A percentile compares a stretch with the other conserved stretches of the same genome.
Evolutionary conservation across 805 yeast genomes (phyloP).

Genomic region (Saccharomyces jurei): DNA sequence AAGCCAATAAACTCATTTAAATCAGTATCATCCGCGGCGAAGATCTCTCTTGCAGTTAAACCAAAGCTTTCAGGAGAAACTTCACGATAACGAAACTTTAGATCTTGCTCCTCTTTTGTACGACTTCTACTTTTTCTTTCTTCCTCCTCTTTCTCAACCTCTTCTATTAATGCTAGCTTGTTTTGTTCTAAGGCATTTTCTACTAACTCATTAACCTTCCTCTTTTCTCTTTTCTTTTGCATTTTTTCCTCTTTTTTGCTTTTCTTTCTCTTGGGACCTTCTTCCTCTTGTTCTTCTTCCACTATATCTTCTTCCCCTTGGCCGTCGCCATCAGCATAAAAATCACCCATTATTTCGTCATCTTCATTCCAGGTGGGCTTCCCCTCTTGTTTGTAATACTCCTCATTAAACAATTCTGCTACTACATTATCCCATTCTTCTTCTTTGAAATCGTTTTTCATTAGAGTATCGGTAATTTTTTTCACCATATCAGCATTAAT

Average conservation of each 20-base stretch:
- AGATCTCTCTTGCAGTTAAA: conserved; percentile 72
- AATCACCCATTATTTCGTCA: conserved; percentile 43
- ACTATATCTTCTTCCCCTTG: conserved; percentile 32
- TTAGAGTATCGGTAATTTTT: conserved; percentile 65
- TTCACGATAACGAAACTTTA: conserved; percentile 77
- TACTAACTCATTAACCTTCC: conserved; percentile 56
- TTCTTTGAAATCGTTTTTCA: conserved; percentile 83
- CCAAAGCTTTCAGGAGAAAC: conserved; percentile 95
- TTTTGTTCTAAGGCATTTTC: conserved; percentile 73
- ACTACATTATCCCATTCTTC: conserved; percentile 86
- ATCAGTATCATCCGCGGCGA: conserved; percentile 80
- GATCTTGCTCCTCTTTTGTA: conserved; percentile 36
- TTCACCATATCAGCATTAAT: conserved; percentile 49
- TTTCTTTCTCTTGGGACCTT: conserved; percentile 32
- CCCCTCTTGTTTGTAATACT: conserved; percentile 53
- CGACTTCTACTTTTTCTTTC: conserved; percentile 52
- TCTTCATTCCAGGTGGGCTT: conserved; percentile 66
- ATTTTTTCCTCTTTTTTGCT: conserved; percentile 51
- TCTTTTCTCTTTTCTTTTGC: conserved; percentile 53
- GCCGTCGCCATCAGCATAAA: conserved; percentile 36
- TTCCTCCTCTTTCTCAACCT: conserved; percentile 49
- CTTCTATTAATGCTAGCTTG: conserved; percentile 55
- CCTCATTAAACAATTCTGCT: conserved; percentile 79
- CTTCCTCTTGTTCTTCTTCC: conserved; percentile 10
- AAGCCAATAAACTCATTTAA: conserved; percentile 79